Percentiles rank a stretch among this genome's conserved stretches.
These are phyloP conservation scores for Cercophora scortea DNA, from an alignment of 495 filamentous ascomycete genomes.

Conservation along the genomic window DNA sequence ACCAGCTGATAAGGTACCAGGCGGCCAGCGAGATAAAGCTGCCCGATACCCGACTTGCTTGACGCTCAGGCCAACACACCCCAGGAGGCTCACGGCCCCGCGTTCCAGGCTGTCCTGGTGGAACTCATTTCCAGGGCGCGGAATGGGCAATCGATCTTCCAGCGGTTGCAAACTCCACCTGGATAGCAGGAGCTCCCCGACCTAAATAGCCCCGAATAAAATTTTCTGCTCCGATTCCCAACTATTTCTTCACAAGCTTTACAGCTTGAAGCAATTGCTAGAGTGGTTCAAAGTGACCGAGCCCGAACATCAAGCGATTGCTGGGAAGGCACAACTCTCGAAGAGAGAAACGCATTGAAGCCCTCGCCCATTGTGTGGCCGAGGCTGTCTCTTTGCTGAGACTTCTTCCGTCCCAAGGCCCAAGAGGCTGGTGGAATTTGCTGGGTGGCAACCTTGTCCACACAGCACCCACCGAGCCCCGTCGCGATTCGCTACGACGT, in stretches of 20 bases:
- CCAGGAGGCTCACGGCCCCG: not conserved
- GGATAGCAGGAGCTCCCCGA: too few relatives aligned
- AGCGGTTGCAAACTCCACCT: not conserved
- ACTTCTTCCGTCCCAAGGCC: too few relatives aligned
- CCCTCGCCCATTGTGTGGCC: not conserved
- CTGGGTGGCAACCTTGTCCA: conserved; percentile 12
- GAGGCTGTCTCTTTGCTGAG: not conserved
- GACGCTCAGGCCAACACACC: too few relatives aligned
- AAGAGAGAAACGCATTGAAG: not conserved
- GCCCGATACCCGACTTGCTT: too few relatives aligned
- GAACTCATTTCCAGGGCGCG: not conserved
- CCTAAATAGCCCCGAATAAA: not conserved
- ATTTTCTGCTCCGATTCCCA: not conserved
- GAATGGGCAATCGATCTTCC: conserved; percentile 13
- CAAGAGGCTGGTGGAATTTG: not conserved
- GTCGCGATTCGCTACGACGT: conserved; percentile 34
- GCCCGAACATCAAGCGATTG: conserved; percentile 19
- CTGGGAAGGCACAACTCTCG: not conserved
- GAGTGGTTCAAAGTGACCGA: conserved; percentile 3
- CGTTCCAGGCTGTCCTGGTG: not conserved
- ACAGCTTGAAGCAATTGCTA: conserved; percentile 2
- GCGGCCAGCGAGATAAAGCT: too few relatives aligned
- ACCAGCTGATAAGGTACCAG: too few relatives aligned
- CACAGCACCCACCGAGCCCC: conserved; percentile 9
- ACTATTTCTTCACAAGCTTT: conserved; percentile 1